A percentile compares a stretch with the other conserved stretches of the same genome.
Conservation (phyloP, 2,329 filamentous ascomycete species). For the Gremmenia infestans region DNA sequence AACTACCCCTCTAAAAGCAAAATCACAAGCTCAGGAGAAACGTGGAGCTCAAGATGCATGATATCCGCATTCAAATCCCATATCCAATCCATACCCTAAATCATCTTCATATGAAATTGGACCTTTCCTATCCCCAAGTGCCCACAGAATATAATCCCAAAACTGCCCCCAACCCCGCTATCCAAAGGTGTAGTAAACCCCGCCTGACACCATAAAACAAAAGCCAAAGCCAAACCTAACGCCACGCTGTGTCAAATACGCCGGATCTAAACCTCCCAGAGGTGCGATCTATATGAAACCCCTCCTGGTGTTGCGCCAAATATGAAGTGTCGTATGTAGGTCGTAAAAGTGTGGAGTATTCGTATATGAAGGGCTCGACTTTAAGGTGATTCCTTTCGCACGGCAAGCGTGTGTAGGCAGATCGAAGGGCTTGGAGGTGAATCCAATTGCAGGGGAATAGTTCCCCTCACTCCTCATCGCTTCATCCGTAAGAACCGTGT, state of each 20-base stretch:
- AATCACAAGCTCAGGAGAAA: no score
- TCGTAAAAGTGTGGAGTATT: not conserved
- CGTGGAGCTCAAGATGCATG: no score
- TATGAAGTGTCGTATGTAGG: not conserved
- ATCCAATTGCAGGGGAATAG: not conserved
- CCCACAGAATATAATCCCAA: no score
- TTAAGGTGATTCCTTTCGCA: not conserved
- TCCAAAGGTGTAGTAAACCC: no score
- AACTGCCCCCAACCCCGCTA: no score
- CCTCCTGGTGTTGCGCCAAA: not conserved
- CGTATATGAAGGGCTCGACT: not conserved
- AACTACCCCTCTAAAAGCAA: no score
- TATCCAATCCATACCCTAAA: no score
- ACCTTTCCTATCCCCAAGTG: no score
- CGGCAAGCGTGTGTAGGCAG: not conserved
- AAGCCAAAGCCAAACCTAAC: not conserved
- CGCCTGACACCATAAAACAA: no score
- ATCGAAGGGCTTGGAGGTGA: not conserved
- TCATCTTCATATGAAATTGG: no score
- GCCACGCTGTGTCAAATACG: not conserved
- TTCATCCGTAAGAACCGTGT: constrained; percentile 47
- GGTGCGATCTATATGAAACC: not conserved
- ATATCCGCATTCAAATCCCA: no score
- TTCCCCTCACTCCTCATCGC: not conserved
- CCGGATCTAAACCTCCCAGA: not conserved